phyloP scores from a whole-genome alignment of 2,329 filamentous ascomycete genomes.

The Ascochyta lentis region DNA sequence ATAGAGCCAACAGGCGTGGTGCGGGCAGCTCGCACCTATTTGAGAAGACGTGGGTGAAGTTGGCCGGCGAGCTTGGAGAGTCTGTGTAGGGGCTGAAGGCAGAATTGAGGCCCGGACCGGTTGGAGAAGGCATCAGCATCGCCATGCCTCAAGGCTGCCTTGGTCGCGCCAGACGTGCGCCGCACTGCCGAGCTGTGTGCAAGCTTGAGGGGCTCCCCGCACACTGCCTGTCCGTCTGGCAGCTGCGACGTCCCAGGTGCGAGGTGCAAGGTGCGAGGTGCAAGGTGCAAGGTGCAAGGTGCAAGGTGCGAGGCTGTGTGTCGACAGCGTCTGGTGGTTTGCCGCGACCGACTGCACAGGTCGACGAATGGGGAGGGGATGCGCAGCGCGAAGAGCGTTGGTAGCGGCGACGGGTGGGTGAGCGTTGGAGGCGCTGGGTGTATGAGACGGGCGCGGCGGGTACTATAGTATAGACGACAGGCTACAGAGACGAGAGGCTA shows the following conservation, averaged over 20 bases:
- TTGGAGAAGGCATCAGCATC: constrained; percentile 55
- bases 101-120: constrained; percentile 48
- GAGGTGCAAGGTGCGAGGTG: constrained; percentile 12
- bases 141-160: constrained; percentile 44
- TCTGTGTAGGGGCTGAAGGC: constrained; percentile 60
- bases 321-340: constrained; percentile 1
- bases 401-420: constrained; percentile 22
- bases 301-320: constrained; percentile 17
- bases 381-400: constrained; percentile 31
- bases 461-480: constrained; percentile 17
- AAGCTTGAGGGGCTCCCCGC: constrained; percentile 14
- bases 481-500: no score
- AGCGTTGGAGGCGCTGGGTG: constrained; percentile 25
- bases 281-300: constrained; percentile 9
- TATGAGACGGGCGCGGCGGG: constrained; percentile 17
- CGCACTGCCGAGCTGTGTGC: constrained; percentile 20
- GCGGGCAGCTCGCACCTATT: constrained; percentile 55
- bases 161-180: constrained; percentile 35
- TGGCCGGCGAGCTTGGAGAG: constrained; percentile 57
- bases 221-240: constrained; percentile 19
- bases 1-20: constrained; percentile 22
- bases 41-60: constrained; percentile 52
- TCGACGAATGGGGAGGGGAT: constrained; percentile 33
- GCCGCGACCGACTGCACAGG: neutral
- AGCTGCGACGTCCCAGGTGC: constrained; percentile 13